phyloP scores from a whole-genome alignment of 2,329 filamentous ascomycete genomes.

The Knufia petricola region DNA sequence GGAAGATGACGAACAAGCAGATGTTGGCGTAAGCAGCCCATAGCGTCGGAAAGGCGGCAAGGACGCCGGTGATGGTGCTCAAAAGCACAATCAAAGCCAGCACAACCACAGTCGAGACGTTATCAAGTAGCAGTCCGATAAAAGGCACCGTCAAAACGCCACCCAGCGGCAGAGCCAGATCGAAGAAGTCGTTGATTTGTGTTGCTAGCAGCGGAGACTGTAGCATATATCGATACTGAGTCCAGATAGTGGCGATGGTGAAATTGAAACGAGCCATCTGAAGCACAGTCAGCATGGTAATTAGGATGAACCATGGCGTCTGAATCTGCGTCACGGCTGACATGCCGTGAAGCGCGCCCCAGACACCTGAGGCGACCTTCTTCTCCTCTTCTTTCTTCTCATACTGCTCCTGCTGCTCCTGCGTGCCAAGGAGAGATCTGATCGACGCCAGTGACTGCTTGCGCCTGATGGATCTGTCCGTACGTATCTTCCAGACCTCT shows the following conservation, averaged over 20 bases:
- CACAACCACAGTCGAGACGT: slow-evolving; percentile 61
- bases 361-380: slow-evolving; percentile 64
- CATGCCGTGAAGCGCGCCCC: slow-evolving; percentile 69
- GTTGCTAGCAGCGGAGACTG: slow-evolving; percentile 51
- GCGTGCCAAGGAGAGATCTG: slow-evolving; percentile 59
- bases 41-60: slow-evolving; percentile 62
- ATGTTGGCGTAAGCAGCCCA: slow-evolving; percentile 70
- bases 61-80: slow-evolving; percentile 63
- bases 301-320: slow-evolving; percentile 75
- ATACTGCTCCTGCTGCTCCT: slow-evolving; percentile 51
- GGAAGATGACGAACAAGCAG: slow-evolving; percentile 71
- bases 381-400: slow-evolving; percentile 54
- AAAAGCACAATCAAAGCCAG: slow-evolving; percentile 59
- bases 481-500: slow-evolving; percentile 39
- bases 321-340: slow-evolving; percentile 61
- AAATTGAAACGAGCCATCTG: slow-evolving; percentile 77
- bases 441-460: slow-evolving; percentile 58
- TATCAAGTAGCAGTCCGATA: slow-evolving; percentile 71
- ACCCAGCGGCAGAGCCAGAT: slow-evolving; percentile 68
- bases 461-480: slow-evolving; percentile 49
- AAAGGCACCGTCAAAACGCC: slow-evolving; percentile 75
- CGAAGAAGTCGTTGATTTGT: slow-evolving; percentile 73
- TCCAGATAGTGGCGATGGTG: slow-evolving; percentile 72
- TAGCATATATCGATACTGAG: slow-evolving; percentile 73
- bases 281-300: slow-evolving; percentile 65